Percentiles rank a stretch among this genome's conserved stretches.
Conservation (phyloP, 441 rosid genomes). For the Adansonia gregorii region DNA sequence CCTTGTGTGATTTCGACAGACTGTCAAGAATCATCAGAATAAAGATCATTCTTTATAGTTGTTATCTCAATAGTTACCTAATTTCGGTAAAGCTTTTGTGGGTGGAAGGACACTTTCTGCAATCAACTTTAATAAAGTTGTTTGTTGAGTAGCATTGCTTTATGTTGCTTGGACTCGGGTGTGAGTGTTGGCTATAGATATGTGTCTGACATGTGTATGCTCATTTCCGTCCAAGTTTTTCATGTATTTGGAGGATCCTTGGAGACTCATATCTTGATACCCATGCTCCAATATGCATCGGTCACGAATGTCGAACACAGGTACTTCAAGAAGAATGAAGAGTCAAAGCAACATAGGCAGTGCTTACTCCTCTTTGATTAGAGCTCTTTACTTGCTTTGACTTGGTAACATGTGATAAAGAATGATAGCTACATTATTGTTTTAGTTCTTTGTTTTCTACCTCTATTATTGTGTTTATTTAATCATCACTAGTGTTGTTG, state of each 20-base stretch:
- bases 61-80: not conserved
- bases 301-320: too few species aligned
- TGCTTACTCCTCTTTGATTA: not conserved
- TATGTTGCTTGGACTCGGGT: not conserved
- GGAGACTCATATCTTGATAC: too few species aligned
- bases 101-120: not conserved
- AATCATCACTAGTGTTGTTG: not conserved
- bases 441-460: not conserved
- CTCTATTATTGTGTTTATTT: not conserved
- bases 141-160: not conserved
- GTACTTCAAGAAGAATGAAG: too few species aligned
- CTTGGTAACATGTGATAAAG: constrained; percentile 1
- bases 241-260: too few species aligned
- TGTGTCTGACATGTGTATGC: too few species aligned
- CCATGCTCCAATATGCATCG: too few species aligned
- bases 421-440: not conserved
- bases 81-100: not conserved
- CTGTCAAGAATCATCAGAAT: not conserved
- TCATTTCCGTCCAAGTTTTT: too few species aligned
- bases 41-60: not conserved
- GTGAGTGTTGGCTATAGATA: too few species aligned
- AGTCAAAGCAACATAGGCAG: too few species aligned
- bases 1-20: not conserved
- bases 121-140: not conserved
- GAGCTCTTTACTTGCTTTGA: not conserved